Evolutionary conservation across 2,329 filamentous ascomycete genomes (phyloP).

Genomic region (Didymella pinodella): DNA sequence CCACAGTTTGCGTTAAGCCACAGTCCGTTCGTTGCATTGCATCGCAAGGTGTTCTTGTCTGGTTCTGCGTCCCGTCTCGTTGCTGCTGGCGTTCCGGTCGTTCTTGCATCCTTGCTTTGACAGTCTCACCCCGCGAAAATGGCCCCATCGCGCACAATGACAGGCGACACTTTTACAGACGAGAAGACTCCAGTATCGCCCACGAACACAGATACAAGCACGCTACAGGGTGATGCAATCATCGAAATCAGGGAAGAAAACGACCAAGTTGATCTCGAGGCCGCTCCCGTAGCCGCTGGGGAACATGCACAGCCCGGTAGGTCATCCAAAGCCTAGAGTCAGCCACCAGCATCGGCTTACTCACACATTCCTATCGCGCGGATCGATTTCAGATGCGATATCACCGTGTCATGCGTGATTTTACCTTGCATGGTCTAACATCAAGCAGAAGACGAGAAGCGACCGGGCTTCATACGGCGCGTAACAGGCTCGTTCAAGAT

Average conservation of each 20-base stretch:
- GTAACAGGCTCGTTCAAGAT: slow-evolving; percentile 43
- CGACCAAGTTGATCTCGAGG: too few species aligned
- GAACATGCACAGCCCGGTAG: slow-evolving; percentile 46
- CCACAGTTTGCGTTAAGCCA: slow-evolving; percentile 3
- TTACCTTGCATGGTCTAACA: background rate
- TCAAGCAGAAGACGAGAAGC: slow-evolving; percentile 30
- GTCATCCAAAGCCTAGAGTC: slow-evolving; percentile 19
- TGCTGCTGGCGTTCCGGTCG: background rate
- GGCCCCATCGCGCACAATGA: slow-evolving; percentile 44
- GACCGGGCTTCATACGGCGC: slow-evolving; percentile 36
- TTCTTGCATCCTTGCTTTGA: slow-evolving; percentile 1
- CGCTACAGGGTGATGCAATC: slow-evolving; percentile 42
- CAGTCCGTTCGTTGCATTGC: slow-evolving; percentile 3
- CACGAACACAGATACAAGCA: slow-evolving; percentile 37
- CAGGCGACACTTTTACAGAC: slow-evolving; percentile 41
- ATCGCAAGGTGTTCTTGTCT: background rate
- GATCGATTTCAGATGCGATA: too few species aligned
- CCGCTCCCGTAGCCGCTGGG: background rate
- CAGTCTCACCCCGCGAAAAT: slow-evolving; percentile 27
- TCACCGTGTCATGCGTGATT: too few species aligned
- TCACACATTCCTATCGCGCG: background rate
- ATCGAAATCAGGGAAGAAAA: slow-evolving; percentile 40
- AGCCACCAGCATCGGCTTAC: slow-evolving; percentile 8
- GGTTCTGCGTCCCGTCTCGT: background rate
- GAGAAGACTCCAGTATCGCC: slow-evolving; percentile 42